Base-by-base conservation (phyloP, 164 flowering plant species). In the Vitis cinerea region DNA sequence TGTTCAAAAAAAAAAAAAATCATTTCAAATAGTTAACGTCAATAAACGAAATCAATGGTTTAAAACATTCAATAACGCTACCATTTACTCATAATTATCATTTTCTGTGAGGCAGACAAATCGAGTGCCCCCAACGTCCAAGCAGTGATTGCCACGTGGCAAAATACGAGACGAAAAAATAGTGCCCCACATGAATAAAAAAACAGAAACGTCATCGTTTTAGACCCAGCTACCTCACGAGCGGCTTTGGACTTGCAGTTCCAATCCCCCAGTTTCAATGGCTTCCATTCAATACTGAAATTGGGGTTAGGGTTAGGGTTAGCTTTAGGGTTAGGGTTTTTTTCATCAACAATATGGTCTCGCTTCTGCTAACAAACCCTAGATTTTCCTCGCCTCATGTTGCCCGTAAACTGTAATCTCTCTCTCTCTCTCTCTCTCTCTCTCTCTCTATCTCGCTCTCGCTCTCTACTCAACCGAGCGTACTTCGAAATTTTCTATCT, bases 321-420 rank as follows among this genome's bases (percentile, higher is more conserved):
- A 23, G 27, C 27, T 23, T 23, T 23, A 37, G 44, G 44, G 44
- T 4, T 37, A 37, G 67, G 63, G 30, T 66, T 67, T 23, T 23
- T 19, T 13, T 11, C 53, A 8, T 54, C 48, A 3, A 7, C 10
- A 74, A 11, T 14, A 78, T 78, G 81, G 75, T 59, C 17, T 56
- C 78, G 23, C 59, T 76, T 66, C 57, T 70, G 30, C 77, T 81
- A 53, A 61, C 81, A 13, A 75, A 54, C 71, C 79, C 83, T 71
- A 72, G 55, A 44, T 56, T 82, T 59, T 14, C 81, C 37, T 31
- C 74, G 50, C 53, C 71, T 44, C 50, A 72, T 63, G 58, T 77
- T 69, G 72, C 72, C 60, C 68, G 17, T 15, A 70, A 69, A 49
- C 72, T 71, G 85, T 82, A 82, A 56, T 15, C 57, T 54, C 64